phyloP scores from a whole-genome alignment of 2,329 filamentous ascomycete species.

The Trichoderma sp. region DNA sequence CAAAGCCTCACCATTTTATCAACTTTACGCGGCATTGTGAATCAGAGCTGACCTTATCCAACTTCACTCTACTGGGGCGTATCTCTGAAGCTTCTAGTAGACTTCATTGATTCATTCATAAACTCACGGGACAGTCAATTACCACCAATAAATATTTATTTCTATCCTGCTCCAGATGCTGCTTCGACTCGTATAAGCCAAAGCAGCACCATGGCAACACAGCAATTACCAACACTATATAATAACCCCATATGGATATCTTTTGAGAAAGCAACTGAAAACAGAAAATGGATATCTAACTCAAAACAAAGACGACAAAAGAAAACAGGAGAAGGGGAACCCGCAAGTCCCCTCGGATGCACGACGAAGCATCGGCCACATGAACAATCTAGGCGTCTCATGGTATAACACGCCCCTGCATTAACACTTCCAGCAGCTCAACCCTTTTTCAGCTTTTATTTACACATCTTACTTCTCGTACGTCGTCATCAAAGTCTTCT shows the following conservation, averaged over 20 bases:
- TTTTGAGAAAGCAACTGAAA: neutral
- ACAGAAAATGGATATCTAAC: slow-evolving; percentile 9
- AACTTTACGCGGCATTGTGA: neutral
- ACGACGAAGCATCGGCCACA: neutral
- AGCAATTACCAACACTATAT: neutral
- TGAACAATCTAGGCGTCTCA: neutral
- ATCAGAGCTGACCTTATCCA: neutral
- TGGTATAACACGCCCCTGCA: neutral
- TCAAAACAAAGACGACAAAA: neutral
- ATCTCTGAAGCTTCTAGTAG: neutral
- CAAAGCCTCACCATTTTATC: neutral
- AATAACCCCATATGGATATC: neutral
- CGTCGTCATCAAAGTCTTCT: slow-evolving; percentile 32
- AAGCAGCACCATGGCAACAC: neutral
- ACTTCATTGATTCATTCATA: neutral
- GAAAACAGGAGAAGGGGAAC: neutral
- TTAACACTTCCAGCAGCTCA: neutral
- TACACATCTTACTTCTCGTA: slow-evolving; percentile 32
- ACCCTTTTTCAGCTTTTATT: neutral
- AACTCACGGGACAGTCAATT: neutral
- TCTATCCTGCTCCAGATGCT: neutral
- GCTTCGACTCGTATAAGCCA: no score
- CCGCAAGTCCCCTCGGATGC: neutral
- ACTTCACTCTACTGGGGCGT: neutral
- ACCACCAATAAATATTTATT: neutral